Evolutionary conservation across 495 filamentous ascomycete species (phyloP).

Genomic region (Cryomyces minteri): DNA sequence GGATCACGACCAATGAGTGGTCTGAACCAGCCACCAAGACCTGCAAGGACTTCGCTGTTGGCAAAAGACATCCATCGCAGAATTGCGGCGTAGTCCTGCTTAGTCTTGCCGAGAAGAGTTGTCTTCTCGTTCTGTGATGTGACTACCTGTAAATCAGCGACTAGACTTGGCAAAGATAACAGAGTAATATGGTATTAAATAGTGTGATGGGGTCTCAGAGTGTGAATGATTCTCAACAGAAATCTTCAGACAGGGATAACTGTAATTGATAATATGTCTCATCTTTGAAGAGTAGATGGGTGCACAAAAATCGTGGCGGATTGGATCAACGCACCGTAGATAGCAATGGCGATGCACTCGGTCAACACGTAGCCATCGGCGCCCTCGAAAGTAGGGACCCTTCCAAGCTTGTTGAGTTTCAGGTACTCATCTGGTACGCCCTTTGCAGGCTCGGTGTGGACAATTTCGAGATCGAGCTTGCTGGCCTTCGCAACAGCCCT

Average conservation of each 20-base stretch:
- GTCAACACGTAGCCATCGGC: slow-evolving; percentile 77
- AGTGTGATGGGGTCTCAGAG: slow-evolving; percentile 30
- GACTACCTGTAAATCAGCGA: slow-evolving; percentile 31
- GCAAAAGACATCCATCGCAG: slow-evolving; percentile 89
- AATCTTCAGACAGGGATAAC: slow-evolving; percentile 99
- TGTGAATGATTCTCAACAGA: slow-evolving; percentile 57
- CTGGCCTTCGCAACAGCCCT: slow-evolving; percentile 91
- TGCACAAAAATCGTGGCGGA: neutral
- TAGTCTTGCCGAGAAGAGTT: slow-evolving; percentile 94
- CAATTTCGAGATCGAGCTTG: slow-evolving; percentile 71
- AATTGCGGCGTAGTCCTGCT: slow-evolving; percentile 97
- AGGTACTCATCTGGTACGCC: slow-evolving; percentile 52
- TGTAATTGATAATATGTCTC: slow-evolving; percentile 54
- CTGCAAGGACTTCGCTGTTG: slow-evolving; percentile 66
- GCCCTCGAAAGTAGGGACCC: slow-evolving; percentile 82
- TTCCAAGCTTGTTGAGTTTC: slow-evolving; percentile 72
- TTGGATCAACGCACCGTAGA: slow-evolving; percentile 64
- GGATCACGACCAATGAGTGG: slow-evolving; percentile 63
- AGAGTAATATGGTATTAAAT: neutral
- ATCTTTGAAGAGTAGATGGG: slow-evolving; percentile 38
- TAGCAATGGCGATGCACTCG: slow-evolving; percentile 86
- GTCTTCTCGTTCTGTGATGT: slow-evolving; percentile 99
- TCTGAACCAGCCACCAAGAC: slow-evolving; percentile 69
- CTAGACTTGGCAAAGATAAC: neutral
- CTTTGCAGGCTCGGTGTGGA: slow-evolving; percentile 43